Evolutionary conservation across 176 grass and related monocot genomes (phyloP).

Genomic region (Neostapfia colusana): DNA sequence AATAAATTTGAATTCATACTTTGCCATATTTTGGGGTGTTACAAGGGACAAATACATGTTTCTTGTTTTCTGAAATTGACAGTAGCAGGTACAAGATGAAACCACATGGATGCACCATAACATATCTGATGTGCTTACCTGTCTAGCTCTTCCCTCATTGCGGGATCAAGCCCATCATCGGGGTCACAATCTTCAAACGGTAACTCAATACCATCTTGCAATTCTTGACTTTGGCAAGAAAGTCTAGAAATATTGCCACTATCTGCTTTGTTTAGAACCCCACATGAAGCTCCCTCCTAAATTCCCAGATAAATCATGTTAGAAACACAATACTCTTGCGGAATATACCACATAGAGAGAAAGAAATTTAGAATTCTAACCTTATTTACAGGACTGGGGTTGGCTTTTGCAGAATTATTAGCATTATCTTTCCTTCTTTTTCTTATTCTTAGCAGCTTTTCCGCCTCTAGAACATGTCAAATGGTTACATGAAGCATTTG

Average conservation of each 20-base stretch:
- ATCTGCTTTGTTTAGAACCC: conserved; percentile 39
- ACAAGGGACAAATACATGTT: background rate
- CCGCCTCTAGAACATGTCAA: conserved; percentile 68
- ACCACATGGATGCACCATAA: background rate
- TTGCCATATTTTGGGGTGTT: too few relatives aligned
- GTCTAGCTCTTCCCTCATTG: conserved; percentile 95
- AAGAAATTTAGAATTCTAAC: conserved; percentile 32
- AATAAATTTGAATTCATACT: too few relatives aligned
- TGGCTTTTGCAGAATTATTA: conserved; percentile 58
- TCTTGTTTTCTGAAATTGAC: background rate
- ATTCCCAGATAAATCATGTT: conserved; percentile 26
- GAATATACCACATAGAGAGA: background rate
- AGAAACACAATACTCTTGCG: conserved; percentile 27
- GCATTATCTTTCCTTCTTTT: conserved; percentile 74
- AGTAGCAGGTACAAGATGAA: background rate
- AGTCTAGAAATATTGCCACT: conserved; percentile 58
- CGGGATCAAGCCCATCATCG: conserved; percentile 97
- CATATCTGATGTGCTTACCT: conserved; percentile 52
- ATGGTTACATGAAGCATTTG: conserved; percentile 35
- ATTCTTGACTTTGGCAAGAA: conserved; percentile 50
- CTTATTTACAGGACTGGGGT: conserved; percentile 57
- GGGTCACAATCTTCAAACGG: conserved; percentile 78
- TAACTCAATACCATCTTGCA: conserved; percentile 64
- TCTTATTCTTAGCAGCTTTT: conserved; percentile 86
- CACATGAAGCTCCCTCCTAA: conserved; percentile 60